These are phyloP conservation scores for Ophiocordyceps australis DNA, from an alignment of 2,329 filamentous ascomycete genomes.

Conservation along the genomic window DNA sequence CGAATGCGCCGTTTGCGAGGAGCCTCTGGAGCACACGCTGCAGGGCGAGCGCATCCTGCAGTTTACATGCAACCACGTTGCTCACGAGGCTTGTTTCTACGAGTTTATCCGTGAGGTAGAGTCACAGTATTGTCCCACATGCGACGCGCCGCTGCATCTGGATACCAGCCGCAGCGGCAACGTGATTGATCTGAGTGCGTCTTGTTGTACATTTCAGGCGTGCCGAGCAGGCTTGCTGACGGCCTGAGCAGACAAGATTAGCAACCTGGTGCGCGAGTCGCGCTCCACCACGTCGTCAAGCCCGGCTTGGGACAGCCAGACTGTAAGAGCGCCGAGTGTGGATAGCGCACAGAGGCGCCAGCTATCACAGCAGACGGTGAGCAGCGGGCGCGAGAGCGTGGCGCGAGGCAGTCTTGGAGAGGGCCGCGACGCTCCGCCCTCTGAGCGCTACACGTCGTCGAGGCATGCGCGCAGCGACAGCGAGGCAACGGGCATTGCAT, in stretches of 20 bases:
- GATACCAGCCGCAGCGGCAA: constrained; percentile 89
- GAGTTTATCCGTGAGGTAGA: constrained; percentile 94
- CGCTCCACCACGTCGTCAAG: constrained; percentile 32
- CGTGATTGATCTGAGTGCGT: constrained; percentile 70
- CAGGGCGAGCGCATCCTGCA: constrained; percentile 88
- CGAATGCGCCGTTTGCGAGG: constrained; percentile 91
- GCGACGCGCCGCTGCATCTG: constrained; percentile 76
- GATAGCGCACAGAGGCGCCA: constrained; percentile 18
- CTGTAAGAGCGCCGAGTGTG: constrained; percentile 33
- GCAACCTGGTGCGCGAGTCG: constrained; percentile 70
- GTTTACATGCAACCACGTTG: constrained; percentile 92
- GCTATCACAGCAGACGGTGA: constrained; percentile 13
- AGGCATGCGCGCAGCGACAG: constrained; percentile 64
- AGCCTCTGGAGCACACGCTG: constrained; percentile 87
- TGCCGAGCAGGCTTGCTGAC: no score
- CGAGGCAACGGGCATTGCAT: constrained; percentile 52
- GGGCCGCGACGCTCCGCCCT: constrained; percentile 25
- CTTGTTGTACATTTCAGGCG: constrained; percentile 6
- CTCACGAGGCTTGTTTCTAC: constrained; percentile 96
- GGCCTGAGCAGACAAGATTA: constrained; percentile 86
- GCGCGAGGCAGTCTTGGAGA: constrained; percentile 25
- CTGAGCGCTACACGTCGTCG: constrained; percentile 25
- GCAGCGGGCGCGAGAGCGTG: constrained; percentile 11
- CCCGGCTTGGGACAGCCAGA: constrained; percentile 52
- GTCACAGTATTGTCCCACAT: constrained; percentile 84